Percentiles rank a stretch among this genome's conserved stretches.
Conservation (phyloP, 257 asterid genomes). For the Asclepias syriaca region DNA sequence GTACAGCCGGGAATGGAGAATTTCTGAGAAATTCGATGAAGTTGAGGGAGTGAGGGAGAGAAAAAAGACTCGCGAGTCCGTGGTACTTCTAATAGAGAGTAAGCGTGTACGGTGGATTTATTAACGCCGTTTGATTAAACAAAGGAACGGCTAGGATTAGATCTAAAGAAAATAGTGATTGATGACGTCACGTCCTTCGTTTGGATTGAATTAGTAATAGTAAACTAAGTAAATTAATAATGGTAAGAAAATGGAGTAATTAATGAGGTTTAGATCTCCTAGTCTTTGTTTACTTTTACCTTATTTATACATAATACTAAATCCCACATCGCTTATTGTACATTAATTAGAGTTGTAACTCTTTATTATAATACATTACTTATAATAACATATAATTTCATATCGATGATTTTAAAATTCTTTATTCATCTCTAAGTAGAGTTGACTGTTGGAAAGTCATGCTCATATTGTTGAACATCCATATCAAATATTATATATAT, state of each 20-base stretch:
- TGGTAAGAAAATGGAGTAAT: no score
- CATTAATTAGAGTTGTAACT: no score
- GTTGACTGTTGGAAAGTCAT: constrained; percentile 7
- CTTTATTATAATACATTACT: no score
- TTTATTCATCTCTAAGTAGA: not conserved
- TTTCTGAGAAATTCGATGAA: not conserved
- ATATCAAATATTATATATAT: not conserved
- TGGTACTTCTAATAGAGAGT: not conserved
- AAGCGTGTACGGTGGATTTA: not conserved
- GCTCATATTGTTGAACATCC: not conserved
- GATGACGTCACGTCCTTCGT: not conserved
- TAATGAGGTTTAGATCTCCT: no score
- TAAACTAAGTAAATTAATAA: no score
- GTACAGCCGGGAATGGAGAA: not conserved
- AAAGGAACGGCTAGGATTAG: constrained; percentile 10
- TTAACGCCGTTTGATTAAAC: constrained; percentile 12
- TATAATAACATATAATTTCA: no score
- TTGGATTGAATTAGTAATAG: not conserved
- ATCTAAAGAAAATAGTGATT: constrained; percentile 11
- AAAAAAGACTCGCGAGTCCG: not conserved
- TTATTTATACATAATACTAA: no score
- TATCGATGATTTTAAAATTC: no score
- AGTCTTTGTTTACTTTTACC: no score
- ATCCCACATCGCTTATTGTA: no score
- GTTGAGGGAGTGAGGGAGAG: not conserved